Percentiles rank a stretch among this genome's conserved stretches.
These are phyloP conservation scores for Paraphoma sp. DNA, from an alignment of 2,329 filamentous ascomycete genomes.

Conservation along the genomic window DNA sequence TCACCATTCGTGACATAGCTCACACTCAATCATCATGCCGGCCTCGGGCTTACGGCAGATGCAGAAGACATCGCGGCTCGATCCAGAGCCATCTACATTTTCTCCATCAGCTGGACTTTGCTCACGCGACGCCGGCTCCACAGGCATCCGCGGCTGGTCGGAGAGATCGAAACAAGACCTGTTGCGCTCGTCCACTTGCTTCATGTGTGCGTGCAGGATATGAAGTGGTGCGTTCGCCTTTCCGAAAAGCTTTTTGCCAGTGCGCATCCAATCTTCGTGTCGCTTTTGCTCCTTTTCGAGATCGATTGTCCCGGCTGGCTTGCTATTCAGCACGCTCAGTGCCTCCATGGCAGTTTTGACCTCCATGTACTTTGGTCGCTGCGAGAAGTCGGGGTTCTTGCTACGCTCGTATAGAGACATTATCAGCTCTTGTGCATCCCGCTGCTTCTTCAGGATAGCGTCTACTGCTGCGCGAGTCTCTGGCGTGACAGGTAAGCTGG, in stretches of 20 bases:
- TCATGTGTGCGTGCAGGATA: slow-evolving; percentile 93
- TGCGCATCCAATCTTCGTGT: slow-evolving; percentile 99
- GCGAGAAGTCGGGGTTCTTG: slow-evolving; percentile 74
- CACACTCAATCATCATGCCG: slow-evolving; percentile 99
- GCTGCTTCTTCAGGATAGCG: slow-evolving; percentile 91
- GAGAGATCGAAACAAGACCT: slow-evolving; percentile 88
- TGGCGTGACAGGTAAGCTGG: slow-evolving; percentile 77
- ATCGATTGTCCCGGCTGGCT: slow-evolving; percentile 88
- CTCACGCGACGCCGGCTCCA: slow-evolving; percentile 89
- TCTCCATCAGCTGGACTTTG: slow-evolving; percentile 65
- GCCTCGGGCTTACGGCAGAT: slow-evolving; percentile 93
- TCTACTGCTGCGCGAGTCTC: slow-evolving; percentile 85
- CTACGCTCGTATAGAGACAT: slow-evolving; percentile 80
- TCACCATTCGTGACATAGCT: slow-evolving; percentile 96
- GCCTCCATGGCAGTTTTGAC: slow-evolving; percentile 90
- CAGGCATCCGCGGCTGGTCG: slow-evolving; percentile 87
- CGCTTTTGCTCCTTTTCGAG: slow-evolving; percentile 92
- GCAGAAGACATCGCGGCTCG: slow-evolving; percentile 85
- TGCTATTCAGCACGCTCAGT: slow-evolving; percentile 87
- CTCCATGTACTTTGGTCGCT: slow-evolving; percentile 85
- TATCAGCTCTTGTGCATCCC: slow-evolving; percentile 90
- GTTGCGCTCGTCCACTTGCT: slow-evolving; percentile 90
- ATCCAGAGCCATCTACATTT: slow-evolving; percentile 54
- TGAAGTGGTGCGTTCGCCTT: slow-evolving; percentile 97
- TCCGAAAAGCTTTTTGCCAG: slow-evolving; percentile 95